Percentiles rank a stretch among this genome's conserved stretches.
phyloP scores from a whole-genome alignment of 257 asterid genomes.

The Apocynum venetum region DNA sequence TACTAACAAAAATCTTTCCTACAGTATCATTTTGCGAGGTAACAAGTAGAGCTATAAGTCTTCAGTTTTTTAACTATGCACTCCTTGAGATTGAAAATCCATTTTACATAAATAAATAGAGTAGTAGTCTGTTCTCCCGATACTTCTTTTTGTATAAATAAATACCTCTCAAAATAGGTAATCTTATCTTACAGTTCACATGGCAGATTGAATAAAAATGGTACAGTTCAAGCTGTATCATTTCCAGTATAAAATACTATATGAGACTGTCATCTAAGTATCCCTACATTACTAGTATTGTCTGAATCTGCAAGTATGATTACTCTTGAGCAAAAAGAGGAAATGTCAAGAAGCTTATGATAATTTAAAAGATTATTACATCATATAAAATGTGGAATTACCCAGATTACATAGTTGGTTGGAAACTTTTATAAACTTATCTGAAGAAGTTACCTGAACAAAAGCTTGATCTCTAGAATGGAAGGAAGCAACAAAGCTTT shows the following conservation, averaged over 20 bases:
- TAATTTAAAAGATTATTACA: background rate
- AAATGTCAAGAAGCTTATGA: background rate
- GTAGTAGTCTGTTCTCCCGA: background rate
- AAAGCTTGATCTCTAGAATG: slow-evolving; percentile 59
- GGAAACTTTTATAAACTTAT: slow-evolving; percentile 2
- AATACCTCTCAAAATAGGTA: background rate
- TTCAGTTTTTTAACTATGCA: background rate
- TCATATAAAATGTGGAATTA: background rate
- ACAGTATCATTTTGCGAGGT: background rate
- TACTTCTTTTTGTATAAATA: too few relatives aligned
- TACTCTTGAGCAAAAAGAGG: background rate
- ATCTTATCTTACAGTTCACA: background rate
- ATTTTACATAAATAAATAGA: background rate
- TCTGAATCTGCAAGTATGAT: background rate
- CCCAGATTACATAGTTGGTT: background rate
- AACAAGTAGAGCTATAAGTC: background rate
- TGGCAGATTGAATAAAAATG: background rate
- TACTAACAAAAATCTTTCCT: background rate
- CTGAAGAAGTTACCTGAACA: slow-evolving; percentile 50
- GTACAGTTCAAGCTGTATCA: background rate
- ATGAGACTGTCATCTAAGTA: background rate
- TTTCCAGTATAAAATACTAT: background rate
- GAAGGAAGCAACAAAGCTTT: slow-evolving; percentile 77
- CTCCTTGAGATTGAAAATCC: background rate
- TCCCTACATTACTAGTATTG: background rate